A percentile compares a stretch with the other conserved stretches of the same genome.
Evolutionary conservation across 1,284 basidiomycete genomes (phyloP).

Genomic region (Fomitopsis pinicola): DNA sequence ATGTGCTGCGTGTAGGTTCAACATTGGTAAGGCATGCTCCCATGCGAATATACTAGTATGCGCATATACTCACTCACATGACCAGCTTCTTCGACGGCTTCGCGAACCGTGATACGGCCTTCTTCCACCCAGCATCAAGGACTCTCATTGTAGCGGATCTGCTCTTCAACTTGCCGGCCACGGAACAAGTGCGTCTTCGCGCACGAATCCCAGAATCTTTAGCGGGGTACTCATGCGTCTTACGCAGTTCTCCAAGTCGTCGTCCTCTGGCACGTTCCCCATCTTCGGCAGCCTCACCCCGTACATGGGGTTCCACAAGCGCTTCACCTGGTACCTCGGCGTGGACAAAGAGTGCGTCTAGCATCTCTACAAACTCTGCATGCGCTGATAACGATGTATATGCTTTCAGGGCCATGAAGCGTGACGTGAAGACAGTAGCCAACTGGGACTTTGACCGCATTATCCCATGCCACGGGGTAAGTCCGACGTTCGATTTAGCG

Average conservation of each 20-base stretch:
- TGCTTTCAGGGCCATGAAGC: slow-evolving; percentile 59
- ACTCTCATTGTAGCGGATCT: slow-evolving; percentile 82
- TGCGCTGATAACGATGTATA: not conserved
- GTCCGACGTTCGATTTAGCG: slow-evolving; percentile 15
- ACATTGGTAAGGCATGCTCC: slow-evolving; percentile 41
- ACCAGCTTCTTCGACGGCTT: slow-evolving; percentile 78
- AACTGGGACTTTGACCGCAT: slow-evolving; percentile 87
- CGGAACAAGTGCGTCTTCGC: slow-evolving; percentile 69
- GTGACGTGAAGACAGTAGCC: slow-evolving; percentile 67
- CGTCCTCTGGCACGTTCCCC: slow-evolving; percentile 42
- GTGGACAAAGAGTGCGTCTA: slow-evolving; percentile 56
- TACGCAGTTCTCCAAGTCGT: slow-evolving; percentile 47
- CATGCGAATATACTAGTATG: not conserved
- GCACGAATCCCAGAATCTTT: too few species aligned
- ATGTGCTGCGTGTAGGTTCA: slow-evolving; percentile 43
- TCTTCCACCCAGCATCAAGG: slow-evolving; percentile 76
- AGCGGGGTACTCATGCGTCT: not conserved
- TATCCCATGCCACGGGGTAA: slow-evolving; percentile 90
- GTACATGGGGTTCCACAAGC: slow-evolving; percentile 54
- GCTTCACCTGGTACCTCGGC: slow-evolving; percentile 45
- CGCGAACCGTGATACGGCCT: slow-evolving; percentile 86
- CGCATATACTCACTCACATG: not conserved
- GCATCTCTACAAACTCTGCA: slow-evolving; percentile 5
- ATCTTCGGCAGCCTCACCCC: slow-evolving; percentile 52
- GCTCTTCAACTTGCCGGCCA: slow-evolving; percentile 84